Base-by-base conservation (phyloP, 139 green algal species). In the Chlamydomonas urium region DNA sequence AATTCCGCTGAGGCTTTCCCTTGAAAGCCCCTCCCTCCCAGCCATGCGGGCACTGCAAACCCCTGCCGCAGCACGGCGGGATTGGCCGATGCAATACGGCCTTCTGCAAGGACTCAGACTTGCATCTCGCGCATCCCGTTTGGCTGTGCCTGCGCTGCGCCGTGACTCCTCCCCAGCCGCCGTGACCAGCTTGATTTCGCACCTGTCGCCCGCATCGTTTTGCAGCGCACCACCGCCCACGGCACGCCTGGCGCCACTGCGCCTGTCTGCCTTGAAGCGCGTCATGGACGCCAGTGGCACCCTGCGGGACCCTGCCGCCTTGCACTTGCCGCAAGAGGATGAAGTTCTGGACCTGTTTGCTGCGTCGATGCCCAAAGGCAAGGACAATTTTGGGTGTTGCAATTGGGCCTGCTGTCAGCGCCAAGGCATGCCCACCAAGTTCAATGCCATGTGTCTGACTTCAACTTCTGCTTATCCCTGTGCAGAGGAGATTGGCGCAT, bases 401-500 rank as follows among this genome's bases (percentile, higher is more conserved):
- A n/a, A n/a, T n/a, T n/a, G n/a, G n/a, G n/a, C n/a, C n/a, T n/a
- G n/a, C n/a, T n/a, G n/a, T n/a, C 45, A 53, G 14, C 45, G 45
- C 14, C 45, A 14, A 53, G 45, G 45, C 45, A 53, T 53, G 45
- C 45, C 45, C 17, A n/a, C 17, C 17, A 14, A 53, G 17, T 17
- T 53, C 28, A 71, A 73, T 32, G 87, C 82, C 1, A 91, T 95
- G 87, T 89, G 91, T 0, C 94, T 94, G 59, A n/a, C n/a, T n/a
- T n/a, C n/a, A n/a, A n/a, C n/a, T n/a, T n/a, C n/a, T n/a, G n/a
- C n/a, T n/a, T n/a, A n/a, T n/a, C n/a, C n/a, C n/a, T n/a, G n/a
- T n/a, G n/a, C n/a, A n/a, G 68, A 79, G 21, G 92, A 96, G 65
- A 96, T 96, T 34, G 87, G 90, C 42, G 90, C 87, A 5, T 56